Conservation (phyloP, 2,329 filamentous ascomycete species). For the Fusarium setosum region DNA sequence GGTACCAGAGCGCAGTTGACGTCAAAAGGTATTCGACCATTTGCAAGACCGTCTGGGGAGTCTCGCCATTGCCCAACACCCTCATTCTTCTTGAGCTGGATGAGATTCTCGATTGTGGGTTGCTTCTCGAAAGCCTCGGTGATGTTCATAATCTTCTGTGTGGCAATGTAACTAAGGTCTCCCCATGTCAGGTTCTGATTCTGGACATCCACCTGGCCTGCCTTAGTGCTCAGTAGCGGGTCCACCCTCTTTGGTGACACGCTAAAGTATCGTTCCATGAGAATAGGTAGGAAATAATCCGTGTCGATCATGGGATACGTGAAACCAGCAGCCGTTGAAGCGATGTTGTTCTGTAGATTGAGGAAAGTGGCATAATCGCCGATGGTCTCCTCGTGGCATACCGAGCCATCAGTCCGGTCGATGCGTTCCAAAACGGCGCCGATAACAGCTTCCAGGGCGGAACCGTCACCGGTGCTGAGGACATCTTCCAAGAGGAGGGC, state of each 20-base stretch:
- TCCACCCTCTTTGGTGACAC: constrained; percentile 50
- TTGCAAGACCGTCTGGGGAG: constrained; percentile 68
- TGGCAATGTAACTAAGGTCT: constrained; percentile 62
- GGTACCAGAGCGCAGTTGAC: constrained; percentile 73
- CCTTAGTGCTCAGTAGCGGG: constrained; percentile 54
- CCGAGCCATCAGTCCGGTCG: constrained; percentile 68
- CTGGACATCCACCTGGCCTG: constrained; percentile 57
- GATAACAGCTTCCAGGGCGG: constrained; percentile 71
- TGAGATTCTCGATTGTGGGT: constrained; percentile 64
- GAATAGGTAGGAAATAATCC: constrained; percentile 69
- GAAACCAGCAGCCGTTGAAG: constrained; percentile 63
- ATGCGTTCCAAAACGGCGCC: constrained; percentile 70
- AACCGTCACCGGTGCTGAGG: constrained; percentile 64
- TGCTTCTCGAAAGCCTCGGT: constrained; percentile 65
- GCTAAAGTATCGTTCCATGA: constrained; percentile 70
- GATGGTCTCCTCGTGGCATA: constrained; percentile 74
- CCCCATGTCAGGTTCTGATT: constrained; percentile 66
- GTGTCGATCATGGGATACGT: constrained; percentile 73
- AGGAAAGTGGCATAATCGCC: constrained; percentile 73
- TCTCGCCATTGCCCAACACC: constrained; percentile 73
- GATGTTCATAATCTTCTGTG: constrained; percentile 68
- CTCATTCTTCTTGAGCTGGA: constrained; percentile 65
- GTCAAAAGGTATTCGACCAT: constrained; percentile 72
- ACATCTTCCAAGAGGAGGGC: constrained; percentile 68
- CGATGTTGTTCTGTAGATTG: constrained; percentile 64